Base-by-base conservation (phyloP, 129 eudicot genomes). In the Dittrichia graveolens region DNA sequence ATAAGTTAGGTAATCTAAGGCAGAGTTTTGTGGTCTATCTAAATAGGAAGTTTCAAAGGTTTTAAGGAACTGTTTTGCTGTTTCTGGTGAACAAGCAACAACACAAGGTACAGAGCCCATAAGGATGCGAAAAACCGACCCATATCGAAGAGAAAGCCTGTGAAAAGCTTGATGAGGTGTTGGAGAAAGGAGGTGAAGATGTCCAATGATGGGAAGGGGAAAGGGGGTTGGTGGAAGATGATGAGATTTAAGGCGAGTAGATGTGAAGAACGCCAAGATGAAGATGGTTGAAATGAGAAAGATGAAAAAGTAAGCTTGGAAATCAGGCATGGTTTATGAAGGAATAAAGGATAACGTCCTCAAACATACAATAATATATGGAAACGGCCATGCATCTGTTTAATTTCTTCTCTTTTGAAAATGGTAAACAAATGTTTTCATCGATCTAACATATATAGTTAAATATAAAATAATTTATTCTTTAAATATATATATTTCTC, bases 161-260 rank as follows among this genome's bases (percentile, higher is more conserved):
- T 79, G 80, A 18, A 83, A 72, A 46, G 84, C 74, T n/a, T 52
- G 71, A 76, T 47, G 78, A 16, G 78, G 31, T 18, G 7, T 38
- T 13, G 74, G 65, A 43, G 73, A 8, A 11, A 83, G 79, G 8
- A 83, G 74, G 45, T 83, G 87, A 35, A 83, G 67, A 67, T 83
- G 87, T 14, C 87, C 87, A 10, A 83, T 79, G 45, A 83, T 61
- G 1, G 87, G 87, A 19, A 83, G 72, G 0, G 83, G n/a, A 8
- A 73, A 68, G 2, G 87, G 87, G 38, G 45, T 65, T 0, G 87
- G 87, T 49, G 87, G 77, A 45, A 72, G 80, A 49, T 46, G 60
- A 50, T 1, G 39, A 24, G 31, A 24, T 62, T 61, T 74, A n/a
- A 64, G 3, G 12, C 35, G 12, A 6, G 6, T 13, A 16, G 66